phyloP scores from a whole-genome alignment of 2,329 filamentous ascomycete genomes.

The Neurospora crassa region DNA sequence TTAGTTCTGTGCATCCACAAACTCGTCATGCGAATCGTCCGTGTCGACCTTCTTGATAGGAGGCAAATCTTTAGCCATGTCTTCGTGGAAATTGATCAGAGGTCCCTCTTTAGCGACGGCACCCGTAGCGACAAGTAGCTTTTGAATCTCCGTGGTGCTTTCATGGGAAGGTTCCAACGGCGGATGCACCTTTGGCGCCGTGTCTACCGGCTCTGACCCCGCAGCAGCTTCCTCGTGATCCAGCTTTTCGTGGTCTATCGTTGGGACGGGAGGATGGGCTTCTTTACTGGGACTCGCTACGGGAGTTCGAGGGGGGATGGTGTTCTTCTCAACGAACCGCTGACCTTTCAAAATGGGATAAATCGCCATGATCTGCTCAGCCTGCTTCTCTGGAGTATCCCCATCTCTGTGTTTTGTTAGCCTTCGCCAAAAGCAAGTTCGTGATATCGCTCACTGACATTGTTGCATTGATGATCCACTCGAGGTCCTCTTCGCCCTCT shows the following conservation, averaged over 20 bases:
- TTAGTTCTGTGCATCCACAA: conserved; percentile 29
- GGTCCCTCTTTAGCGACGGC: conserved; percentile 35
- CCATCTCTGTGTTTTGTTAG: conserved; percentile 40
- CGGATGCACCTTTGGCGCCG: conserved; percentile 4
- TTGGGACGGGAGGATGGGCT: conserved; percentile 8
- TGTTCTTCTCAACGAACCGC: conserved; percentile 41
- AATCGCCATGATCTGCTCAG: conserved; percentile 77
- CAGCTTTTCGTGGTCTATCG: conserved; percentile 21
- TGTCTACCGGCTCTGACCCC: neutral
- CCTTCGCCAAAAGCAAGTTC: neutral
- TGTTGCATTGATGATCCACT: conserved; percentile 87
- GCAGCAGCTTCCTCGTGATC: neutral
- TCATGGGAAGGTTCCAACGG: conserved; percentile 14
- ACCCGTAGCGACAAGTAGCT: conserved; percentile 37
- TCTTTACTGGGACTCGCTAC: conserved; percentile 10
- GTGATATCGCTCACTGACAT: conserved; percentile 47
- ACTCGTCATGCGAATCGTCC: conserved; percentile 27
- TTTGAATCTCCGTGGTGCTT: conserved; percentile 30
- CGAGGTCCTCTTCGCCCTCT: conserved; percentile 78
- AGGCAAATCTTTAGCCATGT: conserved; percentile 42
- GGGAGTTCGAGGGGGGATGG: conserved; percentile 41
- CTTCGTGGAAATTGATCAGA: conserved; percentile 46
- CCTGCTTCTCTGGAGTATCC: conserved; percentile 56
- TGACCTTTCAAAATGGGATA: conserved; percentile 79
- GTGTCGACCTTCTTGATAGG: conserved; percentile 25